Base-by-base conservation (phyloP, 495 filamentous ascomycete genomes). In the Penicillium pulvis region DNA sequence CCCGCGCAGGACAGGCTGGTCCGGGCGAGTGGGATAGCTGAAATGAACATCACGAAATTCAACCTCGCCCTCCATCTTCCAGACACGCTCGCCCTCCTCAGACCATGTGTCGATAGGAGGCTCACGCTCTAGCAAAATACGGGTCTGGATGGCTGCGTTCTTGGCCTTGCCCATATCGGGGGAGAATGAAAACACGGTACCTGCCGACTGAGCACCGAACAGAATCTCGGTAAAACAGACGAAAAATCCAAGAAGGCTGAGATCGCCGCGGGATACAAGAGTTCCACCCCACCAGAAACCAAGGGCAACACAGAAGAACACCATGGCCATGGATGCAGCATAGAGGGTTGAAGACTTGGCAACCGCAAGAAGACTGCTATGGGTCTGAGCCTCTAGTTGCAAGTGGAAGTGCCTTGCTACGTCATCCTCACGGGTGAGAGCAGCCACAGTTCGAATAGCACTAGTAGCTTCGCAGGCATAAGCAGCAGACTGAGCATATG, bases 211-310 rank as follows among this genome's bases (percentile, higher is more conserved):
- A 3, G 90, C 84, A 60, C 90, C 90, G 63, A 92, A 93, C 54
- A 93, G 86, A 64, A 94, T 81, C 35, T 90, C 79, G 33, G 82
- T 77, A 75, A 92, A 96, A 59, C 88, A 90, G 57, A 96, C 75
- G 72, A 96, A 97, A 79, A 95, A 96, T 52, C 89, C 86, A 65
- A 90, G 87, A 67, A 90, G 81, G 55, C 75, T 66, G 61, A 90
- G 91, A 70, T 96, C 88, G 30, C 70, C 61, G 33, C 80, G 80
- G n/a, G 81, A 83, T 43, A 97, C 87, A 41, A 94, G 79, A 3
- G 81, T 87, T 31, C 92, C 92, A 50, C 93, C 93, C 64, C 94
- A 96, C 91, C 91, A 96, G 76, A 96, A 97, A 2, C 88, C 92
- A n/a, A 97, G 85, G 9, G 90, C 93, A 48, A 91, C 84, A 63